Conservation (phyloP, 148 eudicot genomes). For the Rhododendron kiyosumense region DNA sequence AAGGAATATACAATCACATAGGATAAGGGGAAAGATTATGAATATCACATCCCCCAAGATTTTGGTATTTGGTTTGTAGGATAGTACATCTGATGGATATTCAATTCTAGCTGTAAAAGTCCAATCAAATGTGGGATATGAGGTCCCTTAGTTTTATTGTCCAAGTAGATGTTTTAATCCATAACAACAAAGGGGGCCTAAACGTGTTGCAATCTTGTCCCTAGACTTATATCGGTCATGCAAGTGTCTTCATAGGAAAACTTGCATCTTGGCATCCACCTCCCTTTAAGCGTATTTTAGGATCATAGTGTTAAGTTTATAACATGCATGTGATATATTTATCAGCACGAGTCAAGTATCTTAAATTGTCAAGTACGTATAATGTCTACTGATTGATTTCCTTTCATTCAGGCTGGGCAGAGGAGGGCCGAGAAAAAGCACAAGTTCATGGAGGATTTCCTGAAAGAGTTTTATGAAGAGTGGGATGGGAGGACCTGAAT, state of each 20-base stretch:
- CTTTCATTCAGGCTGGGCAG: constrained; percentile 64
- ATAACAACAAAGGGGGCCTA: not conserved
- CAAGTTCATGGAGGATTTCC: constrained; percentile 88
- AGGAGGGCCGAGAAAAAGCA: constrained; percentile 82
- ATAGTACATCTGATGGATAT: not conserved
- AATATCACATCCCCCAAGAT: not conserved
- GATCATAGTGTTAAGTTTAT: not conserved
- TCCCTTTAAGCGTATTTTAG: not conserved
- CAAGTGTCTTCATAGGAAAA: not conserved
- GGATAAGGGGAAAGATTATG: not conserved
- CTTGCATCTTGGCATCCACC: not conserved
- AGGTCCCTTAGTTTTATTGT: not conserved
- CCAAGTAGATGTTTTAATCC: not conserved
- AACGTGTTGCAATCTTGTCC: not conserved
- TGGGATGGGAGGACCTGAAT: constrained; percentile 76
- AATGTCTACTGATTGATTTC: not conserved
- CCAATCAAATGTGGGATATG: not conserved
- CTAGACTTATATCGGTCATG: not conserved
- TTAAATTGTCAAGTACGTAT: not conserved
- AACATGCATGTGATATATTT: not conserved
- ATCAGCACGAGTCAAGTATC: not conserved
- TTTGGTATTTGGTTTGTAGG: not conserved
- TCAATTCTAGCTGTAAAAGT: not conserved
- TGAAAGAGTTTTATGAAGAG: constrained; percentile 78
- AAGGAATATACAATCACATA: not conserved